Evolutionary conservation across 208 protist genomes (phyloP), one percentile per base, ranked within the genome.

Genomic region (Leptomonas pyrrhocoris): DNA sequence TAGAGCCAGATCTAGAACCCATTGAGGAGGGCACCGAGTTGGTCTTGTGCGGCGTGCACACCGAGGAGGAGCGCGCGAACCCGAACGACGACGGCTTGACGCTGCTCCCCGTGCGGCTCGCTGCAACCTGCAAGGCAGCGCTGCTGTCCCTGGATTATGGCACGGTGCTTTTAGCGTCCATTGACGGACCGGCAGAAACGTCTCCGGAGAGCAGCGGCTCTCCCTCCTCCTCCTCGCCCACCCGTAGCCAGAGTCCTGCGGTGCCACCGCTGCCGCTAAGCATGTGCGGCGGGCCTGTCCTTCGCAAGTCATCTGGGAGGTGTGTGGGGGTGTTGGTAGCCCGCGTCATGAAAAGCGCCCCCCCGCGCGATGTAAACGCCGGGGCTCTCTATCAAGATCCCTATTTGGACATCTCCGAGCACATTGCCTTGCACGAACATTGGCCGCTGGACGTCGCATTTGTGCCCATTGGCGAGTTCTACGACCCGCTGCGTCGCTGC

Each of bases 311-410:
- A 42, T 83, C 68, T 25, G 89, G 92, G 23, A 90, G 86, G 68
- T 91, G 84, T 50, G 92, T 96, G n/a, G 92, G 92, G n/a, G 89
- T 94, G 36, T 76, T 90, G 31, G 92, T 86, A 12, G 92, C 92
- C n/a, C 80, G 80, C 27, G 82, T 89, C 0, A 67, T 89, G 75
- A 82, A 77, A 59, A 84, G 63, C 46, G 81, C 85, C 1, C 86
- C 86, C 13, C 87, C 88, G 0, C 77, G 77, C 15, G 83, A 93
- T 62, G 65, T 77, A 34, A 51, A 79, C 16, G 51, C 78, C 12
- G 72, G 74, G 43, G 45, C 46, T 13, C 70, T 93, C 9, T 92
- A 87, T 59, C 79, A 88, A 23, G 88, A 92, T 48, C 90, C 87
- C 12, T 95, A 85, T 58, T 71, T 96, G 50, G 88, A 94, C 68